A percentile compares a stretch with the other conserved stretches of the same genome.
phyloP scores from a whole-genome alignment of 805 yeast genomes.

The Wickerhamiella siamensis region DNA sequence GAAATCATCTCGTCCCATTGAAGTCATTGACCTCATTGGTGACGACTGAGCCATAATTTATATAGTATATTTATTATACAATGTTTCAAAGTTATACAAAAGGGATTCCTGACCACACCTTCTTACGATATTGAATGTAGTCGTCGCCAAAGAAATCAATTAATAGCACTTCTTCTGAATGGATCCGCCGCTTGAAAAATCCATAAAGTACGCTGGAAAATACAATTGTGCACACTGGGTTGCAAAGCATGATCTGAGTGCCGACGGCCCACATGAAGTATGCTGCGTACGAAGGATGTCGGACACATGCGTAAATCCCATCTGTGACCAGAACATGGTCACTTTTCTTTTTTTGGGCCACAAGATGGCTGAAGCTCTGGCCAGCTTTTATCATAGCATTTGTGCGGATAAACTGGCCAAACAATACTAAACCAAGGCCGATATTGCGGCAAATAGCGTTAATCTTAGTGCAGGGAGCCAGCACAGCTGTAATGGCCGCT shows the following conservation, averaged over 20 bases:
- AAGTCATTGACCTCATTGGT: not conserved
- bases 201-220: constrained; percentile 47
- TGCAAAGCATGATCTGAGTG: constrained; percentile 54
- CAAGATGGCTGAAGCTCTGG: constrained; percentile 67
- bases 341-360: constrained; percentile 37
- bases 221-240: constrained; percentile 41
- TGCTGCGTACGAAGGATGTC: constrained; percentile 91
- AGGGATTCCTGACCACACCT: constrained; percentile 51
- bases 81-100: constrained; percentile 28
- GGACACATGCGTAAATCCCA: constrained; percentile 50
- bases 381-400: constrained; percentile 82
- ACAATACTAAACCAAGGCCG: constrained; percentile 37
- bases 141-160: constrained; percentile 55
- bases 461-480: constrained; percentile 27
- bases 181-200: constrained; percentile 58
- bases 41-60: not conserved
- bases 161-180: constrained; percentile 51
- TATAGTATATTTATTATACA: not conserved
- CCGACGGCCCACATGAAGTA: constrained; percentile 92
- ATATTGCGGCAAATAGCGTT: constrained; percentile 15
- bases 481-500: constrained; percentile 29
- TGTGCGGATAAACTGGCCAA: constrained; percentile 60
- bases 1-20: not conserved
- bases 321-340: constrained; percentile 56
- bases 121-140: constrained; percentile 39